These are phyloP conservation scores for Prinsepia uniflora DNA, from an alignment of 306 rosid genomes.

Conservation along the genomic window DNA sequence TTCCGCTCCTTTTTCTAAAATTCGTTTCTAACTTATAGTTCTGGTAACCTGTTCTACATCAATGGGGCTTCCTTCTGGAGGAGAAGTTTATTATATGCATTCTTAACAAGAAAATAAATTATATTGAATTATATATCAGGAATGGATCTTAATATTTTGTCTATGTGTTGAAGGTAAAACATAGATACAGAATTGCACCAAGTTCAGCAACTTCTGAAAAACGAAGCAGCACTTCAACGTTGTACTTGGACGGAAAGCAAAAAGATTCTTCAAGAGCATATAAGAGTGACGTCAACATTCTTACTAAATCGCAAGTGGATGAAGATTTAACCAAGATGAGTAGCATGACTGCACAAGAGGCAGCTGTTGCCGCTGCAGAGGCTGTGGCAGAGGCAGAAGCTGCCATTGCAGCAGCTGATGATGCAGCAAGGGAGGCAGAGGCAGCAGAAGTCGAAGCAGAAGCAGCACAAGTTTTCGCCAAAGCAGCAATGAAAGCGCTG, in stretches of 20 bases:
- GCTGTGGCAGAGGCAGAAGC: slow-evolving; percentile 96
- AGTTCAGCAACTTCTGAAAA: slow-evolving; percentile 51
- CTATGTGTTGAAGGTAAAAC: slow-evolving; percentile 55
- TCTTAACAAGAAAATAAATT: neutral
- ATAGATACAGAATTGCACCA: slow-evolving; percentile 64
- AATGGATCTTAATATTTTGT: slow-evolving; percentile 6
- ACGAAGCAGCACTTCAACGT: slow-evolving; percentile 50
- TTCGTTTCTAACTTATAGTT: no score
- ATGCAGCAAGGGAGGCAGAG: slow-evolving; percentile 92
- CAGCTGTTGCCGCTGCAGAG: slow-evolving; percentile 79
- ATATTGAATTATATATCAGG: neutral
- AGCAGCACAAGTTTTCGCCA: slow-evolving; percentile 85
- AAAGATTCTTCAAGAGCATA: slow-evolving; percentile 49
- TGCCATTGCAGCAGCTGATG: slow-evolving; percentile 87
- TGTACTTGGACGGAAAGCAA: slow-evolving; percentile 48
- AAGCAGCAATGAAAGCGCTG: slow-evolving; percentile 83
- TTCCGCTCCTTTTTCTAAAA: no score
- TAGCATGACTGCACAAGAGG: slow-evolving; percentile 83
- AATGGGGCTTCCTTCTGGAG: neutral
- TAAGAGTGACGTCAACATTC: slow-evolving; percentile 45
- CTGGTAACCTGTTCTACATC: no score
- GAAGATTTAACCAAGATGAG: slow-evolving; percentile 66
- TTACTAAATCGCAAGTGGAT: slow-evolving; percentile 66
- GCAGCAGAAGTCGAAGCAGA: slow-evolving; percentile 93
- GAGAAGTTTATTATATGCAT: slow-evolving; percentile 13